Conservation (phyloP, 164 flowering plant genomes). For the Vitis riparia region DNA sequence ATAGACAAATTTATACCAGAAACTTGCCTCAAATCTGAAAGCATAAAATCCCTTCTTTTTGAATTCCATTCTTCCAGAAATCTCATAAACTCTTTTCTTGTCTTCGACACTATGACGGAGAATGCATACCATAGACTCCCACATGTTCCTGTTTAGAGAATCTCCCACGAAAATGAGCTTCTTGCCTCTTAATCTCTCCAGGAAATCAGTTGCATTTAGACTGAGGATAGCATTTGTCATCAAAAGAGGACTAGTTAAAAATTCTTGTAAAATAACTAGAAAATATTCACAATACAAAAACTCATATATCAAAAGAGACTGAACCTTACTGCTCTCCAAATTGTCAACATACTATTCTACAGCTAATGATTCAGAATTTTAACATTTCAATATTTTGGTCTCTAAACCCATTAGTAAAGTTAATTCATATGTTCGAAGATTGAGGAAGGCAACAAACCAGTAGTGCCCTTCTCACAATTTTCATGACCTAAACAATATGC, state of each 20-base stretch:
- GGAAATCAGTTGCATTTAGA: slow-evolving; percentile 68
- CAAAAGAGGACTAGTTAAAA: not conserved
- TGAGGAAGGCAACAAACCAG: not conserved
- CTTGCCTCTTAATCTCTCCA: slow-evolving; percentile 76
- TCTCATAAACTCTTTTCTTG: slow-evolving; percentile 70
- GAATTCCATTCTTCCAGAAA: slow-evolving; percentile 66
- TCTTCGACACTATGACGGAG: slow-evolving; percentile 55
- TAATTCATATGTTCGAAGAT: not conserved
- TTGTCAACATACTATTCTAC: not conserved
- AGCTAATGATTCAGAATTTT: not conserved
- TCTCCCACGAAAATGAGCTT: slow-evolving; percentile 85
- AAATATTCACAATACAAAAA: not conserved
- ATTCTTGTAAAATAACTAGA: not conserved
- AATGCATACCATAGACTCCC: slow-evolving; percentile 90
- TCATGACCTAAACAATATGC: not conserved
- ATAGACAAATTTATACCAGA: not conserved
- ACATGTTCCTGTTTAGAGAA: slow-evolving; percentile 89
- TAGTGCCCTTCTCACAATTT: not conserved
- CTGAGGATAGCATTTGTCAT: slow-evolving; percentile 29
- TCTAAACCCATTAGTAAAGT: not conserved
- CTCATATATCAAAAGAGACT: not conserved
- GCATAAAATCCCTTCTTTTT: slow-evolving; percentile 73
- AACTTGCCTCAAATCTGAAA: slow-evolving; percentile 72
- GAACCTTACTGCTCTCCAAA: not conserved
- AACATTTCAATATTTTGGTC: not conserved